Base-by-base conservation (phyloP, 345 rosid genomes). In the Ceriops tagal region DNA sequence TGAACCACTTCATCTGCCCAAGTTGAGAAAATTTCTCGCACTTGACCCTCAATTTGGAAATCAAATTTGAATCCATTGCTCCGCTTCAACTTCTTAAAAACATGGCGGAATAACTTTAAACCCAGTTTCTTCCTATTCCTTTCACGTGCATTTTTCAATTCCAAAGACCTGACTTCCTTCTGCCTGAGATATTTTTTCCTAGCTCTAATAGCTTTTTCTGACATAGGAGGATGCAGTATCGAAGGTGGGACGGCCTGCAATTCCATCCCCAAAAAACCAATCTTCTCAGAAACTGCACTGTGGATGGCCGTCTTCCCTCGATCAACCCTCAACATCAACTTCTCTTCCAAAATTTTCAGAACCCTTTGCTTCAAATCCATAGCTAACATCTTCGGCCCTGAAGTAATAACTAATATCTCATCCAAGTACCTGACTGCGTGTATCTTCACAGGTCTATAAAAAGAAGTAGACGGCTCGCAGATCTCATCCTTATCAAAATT, bases 231-330 rank as follows among this genome's bases (percentile, higher is more conserved):
- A 60, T 70, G 85, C 84, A 93, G 76, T 71, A 93, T 85, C 4
- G 95, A 93, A 76, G 97, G 97, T 1, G 80, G 89, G 53, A 93
- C 96, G 53, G 92, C 98, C 82, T 89, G 98, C 70, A 93, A 76
- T 83, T 85, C 92, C 91, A 91, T 81, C 62, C 89, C 96, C 66
- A 91, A 73, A 74, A 93, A 91, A 15, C 62, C 82, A 53, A 91
- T 86, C 81, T 89, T 91, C 80, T 93, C 98, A 1, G 89, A 83
- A 15, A 83, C 89, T 0, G 96, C 88, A 81, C 95, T 88, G 70
- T 91, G 98, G 68, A 89, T 87, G 53, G 84, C 72, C 15, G 95
- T 91, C 53, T 80, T 83, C 58, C 80, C 66, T 72, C 76, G 84
- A 77, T 91, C 87, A 65, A 91, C 93, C 67, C 74, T 84, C 85